Evolutionary conservation across 306 rosid genomes (phyloP), one percentile per base, ranked within the genome.

Genomic region (Cicer bijugum): DNA sequence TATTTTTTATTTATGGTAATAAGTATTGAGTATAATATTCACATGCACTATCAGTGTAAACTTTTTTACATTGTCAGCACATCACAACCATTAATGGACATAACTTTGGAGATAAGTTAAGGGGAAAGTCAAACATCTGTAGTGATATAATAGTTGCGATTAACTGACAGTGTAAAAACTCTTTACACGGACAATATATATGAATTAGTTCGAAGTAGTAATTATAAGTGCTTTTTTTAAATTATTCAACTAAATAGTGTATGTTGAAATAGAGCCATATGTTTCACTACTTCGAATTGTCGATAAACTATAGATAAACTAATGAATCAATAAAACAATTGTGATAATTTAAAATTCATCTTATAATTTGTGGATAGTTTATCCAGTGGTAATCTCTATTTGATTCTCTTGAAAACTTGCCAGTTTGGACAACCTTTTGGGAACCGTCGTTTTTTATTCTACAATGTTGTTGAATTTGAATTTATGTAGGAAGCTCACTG

Each of bases 391-490:
- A 46, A 48, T 48, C 53, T 55, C 0, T 9, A 48, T 76, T 43
- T 76, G 44, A 39, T 55, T 76, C 37, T 40, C 60, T 67, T 44
- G 23, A 67, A 23, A 23, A 23, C 33, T 23, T 23, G 33, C 33
- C 4, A 23, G 33, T 23, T 23, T 23, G 33, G 4, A 23, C 33
- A 28, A 3, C 33, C 33, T 28, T 28, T 28, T 28, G 33, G 20
- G 59, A 52, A 16, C 20, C 1, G 12, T 47, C 43, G 14, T 73
- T 67, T 47, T 56, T 33, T 19, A 5, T 42, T 40, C 43, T 56
- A 12, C 52, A 38, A 37, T 59, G 68, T 7, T 20, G 53, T 38
- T 52, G 69, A 68, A 68, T 60, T 63, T 74, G 79, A 15, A 38
- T 59, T 67, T 17, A 1, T 66, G 45, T 2, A 45, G 28, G 1